These are phyloP conservation scores for Domatiomyces globalis DNA, from an alignment of 2,329 filamentous ascomycete species.

Conservation along the genomic window DNA sequence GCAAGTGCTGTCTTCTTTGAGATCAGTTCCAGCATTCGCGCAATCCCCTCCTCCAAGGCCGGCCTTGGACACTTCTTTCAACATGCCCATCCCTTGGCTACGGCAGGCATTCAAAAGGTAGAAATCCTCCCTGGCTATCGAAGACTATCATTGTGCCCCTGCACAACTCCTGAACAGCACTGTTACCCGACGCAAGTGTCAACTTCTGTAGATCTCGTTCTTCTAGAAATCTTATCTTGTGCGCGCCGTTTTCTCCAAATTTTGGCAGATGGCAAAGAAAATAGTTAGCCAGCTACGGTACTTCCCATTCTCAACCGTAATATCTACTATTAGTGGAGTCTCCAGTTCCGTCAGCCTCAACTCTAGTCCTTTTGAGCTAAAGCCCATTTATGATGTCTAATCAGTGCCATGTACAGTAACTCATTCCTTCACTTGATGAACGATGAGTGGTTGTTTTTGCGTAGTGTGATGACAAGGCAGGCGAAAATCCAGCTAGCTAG, in stretches of 20 bases:
- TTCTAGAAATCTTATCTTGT: background rate
- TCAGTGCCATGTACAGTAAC: no score
- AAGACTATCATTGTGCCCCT: background rate
- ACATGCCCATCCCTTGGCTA: background rate
- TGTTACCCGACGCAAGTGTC: background rate
- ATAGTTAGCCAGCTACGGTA: no score
- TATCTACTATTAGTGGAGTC: no score
- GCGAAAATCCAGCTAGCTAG: no score
- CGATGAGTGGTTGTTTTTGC: no score
- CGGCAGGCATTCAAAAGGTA: background rate
- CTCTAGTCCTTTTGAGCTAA: no score
- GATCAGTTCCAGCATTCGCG: background rate
- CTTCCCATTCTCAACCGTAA: no score
- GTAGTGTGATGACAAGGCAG: no score
- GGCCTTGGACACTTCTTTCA: background rate
- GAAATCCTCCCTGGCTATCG: background rate
- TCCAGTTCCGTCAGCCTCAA: no score
- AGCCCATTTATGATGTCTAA: no score
- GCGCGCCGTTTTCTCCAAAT: background rate
- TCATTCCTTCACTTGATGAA: no score
- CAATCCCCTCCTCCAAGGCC: no score
- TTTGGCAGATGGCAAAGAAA: background rate
- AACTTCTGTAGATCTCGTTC: background rate
- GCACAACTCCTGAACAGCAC: background rate
- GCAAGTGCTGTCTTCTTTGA: background rate